Evolutionary conservation across 257 asterid species (phyloP).

Genomic region (Primulina tabacum): DNA sequence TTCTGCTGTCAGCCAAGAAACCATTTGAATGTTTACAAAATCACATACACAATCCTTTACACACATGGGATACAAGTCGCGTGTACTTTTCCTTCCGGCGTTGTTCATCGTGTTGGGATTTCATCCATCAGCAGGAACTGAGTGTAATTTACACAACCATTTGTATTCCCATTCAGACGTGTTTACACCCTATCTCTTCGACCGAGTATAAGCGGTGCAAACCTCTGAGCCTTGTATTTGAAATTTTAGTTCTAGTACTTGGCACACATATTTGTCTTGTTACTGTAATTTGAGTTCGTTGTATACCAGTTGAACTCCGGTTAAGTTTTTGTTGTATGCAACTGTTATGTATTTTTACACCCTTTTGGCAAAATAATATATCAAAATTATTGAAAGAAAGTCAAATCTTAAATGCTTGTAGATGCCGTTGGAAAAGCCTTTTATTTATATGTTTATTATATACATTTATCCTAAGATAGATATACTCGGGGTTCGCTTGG

Average conservation of each 20-base stretch:
- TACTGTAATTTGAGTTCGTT: not conserved
- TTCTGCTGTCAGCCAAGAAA: slow-evolving; percentile 32
- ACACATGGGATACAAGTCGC: not conserved
- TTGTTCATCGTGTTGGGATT: not conserved
- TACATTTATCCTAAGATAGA: too few species aligned
- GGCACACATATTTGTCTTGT: not conserved
- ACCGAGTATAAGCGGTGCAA: slow-evolving; percentile 47
- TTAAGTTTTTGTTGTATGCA: not conserved
- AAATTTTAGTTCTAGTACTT: not conserved
- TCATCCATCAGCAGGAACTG: slow-evolving; percentile 1
- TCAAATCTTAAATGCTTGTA: too few species aligned
- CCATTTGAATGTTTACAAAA: slow-evolving; percentile 24
- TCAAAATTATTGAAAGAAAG: too few species aligned
- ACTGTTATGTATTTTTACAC: not conserved
- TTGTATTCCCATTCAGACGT: slow-evolving; percentile 13
- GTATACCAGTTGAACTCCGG: not conserved
- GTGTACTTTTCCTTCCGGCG: slow-evolving; percentile 16
- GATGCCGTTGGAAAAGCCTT: too few species aligned
- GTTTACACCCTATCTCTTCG: slow-evolving; percentile 44
- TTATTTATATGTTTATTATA: too few species aligned
- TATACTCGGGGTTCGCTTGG: too few species aligned
- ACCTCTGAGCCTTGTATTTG: slow-evolving; percentile 18
- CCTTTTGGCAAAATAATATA: not conserved
- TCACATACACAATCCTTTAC: not conserved
- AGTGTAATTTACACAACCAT: slow-evolving; percentile 10